Evolutionary conservation across 2,329 filamentous ascomycete genomes (phyloP).

Genomic region (Cladophialophora immunda): DNA sequence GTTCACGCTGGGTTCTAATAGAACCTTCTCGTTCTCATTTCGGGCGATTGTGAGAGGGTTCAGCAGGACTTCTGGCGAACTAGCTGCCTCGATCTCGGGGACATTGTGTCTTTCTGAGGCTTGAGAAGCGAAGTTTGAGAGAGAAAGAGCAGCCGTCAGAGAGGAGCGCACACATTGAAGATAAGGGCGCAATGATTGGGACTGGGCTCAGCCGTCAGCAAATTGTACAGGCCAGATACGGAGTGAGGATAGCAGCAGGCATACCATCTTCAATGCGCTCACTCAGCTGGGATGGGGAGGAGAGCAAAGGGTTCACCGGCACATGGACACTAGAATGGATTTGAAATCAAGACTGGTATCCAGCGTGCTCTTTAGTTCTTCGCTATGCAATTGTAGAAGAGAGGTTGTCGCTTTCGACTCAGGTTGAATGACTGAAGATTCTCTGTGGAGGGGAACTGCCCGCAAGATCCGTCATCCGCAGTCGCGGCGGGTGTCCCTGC

Average conservation of each 20-base stretch:
- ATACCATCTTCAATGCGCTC: constrained; percentile 38
- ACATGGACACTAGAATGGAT: constrained; percentile 22
- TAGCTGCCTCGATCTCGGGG: constrained; percentile 92
- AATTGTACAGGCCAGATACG: constrained; percentile 3
- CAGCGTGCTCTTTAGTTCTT: background rate
- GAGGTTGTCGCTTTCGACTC: background rate
- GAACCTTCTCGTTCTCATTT: constrained; percentile 95
- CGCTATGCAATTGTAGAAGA: background rate
- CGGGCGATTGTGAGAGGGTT: constrained; percentile 89
- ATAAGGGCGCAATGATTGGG: constrained; percentile 95
- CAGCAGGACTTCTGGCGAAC: constrained; percentile 90
- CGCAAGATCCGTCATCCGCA: constrained; percentile 24
- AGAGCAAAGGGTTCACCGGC: constrained; percentile 16
- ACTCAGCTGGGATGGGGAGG: constrained; percentile 4
- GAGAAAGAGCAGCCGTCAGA: constrained; percentile 89
- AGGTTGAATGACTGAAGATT: background rate
- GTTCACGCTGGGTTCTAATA: constrained; percentile 97
- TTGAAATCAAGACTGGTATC: background rate
- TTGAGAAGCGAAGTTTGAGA: constrained; percentile 98
- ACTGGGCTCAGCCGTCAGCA: constrained; percentile 61
- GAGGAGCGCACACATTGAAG: constrained; percentile 95
- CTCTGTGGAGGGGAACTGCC: constrained; percentile 2
- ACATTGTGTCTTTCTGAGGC: constrained; percentile 97
- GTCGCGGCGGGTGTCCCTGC: constrained; percentile 2
- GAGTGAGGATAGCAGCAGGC: constrained; percentile 17